phyloP scores from a whole-genome alignment of 208 protist genomes.

The Crithidia acanthocephali region DNA sequence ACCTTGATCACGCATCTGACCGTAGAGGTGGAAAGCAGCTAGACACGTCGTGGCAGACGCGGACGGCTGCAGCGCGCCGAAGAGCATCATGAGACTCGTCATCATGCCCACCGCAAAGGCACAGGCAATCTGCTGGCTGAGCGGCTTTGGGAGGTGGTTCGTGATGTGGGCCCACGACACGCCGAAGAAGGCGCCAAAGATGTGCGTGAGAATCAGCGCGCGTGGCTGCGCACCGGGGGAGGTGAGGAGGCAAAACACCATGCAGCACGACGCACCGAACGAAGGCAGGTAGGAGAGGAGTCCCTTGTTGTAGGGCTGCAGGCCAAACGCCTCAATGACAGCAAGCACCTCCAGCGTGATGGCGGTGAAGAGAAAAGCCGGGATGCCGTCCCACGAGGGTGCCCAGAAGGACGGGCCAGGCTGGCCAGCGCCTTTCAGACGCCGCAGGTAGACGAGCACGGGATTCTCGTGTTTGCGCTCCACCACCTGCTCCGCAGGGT shows the following conservation, averaged over 20 bases:
- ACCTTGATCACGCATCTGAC: constrained; percentile 54
- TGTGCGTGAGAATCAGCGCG: constrained; percentile 51
- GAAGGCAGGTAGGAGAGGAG: constrained; percentile 59
- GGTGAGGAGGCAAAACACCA: constrained; percentile 59
- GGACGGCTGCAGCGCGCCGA: constrained; percentile 62
- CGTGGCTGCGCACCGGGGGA: constrained; percentile 64
- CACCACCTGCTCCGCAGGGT: constrained; percentile 21
- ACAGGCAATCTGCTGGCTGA: constrained; percentile 58
- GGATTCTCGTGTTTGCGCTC: constrained; percentile 16
- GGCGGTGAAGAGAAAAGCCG: constrained; percentile 54
- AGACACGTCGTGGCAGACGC: constrained; percentile 72
- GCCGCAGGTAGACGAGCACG: constrained; percentile 42
- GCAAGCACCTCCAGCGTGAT: constrained; percentile 60
- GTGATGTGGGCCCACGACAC: constrained; percentile 63
- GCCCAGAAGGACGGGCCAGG: constrained; percentile 39
- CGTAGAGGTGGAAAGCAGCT: constrained; percentile 60
- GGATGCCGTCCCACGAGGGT: constrained; percentile 43
- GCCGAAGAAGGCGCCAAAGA: constrained; percentile 64
- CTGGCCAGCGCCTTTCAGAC: constrained; percentile 49
- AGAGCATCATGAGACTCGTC: constrained; percentile 53
- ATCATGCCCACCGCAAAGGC: constrained; percentile 63
- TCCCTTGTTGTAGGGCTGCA: constrained; percentile 48
- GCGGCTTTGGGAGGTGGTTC: constrained; percentile 40
- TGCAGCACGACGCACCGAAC: constrained; percentile 64
- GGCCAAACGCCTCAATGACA: constrained; percentile 51